Evolutionary conservation across 768 basidiomycete species (phyloP), one percentile per base, ranked within the genome.

Genomic region (Pilatotrama ljubarskyi): DNA sequence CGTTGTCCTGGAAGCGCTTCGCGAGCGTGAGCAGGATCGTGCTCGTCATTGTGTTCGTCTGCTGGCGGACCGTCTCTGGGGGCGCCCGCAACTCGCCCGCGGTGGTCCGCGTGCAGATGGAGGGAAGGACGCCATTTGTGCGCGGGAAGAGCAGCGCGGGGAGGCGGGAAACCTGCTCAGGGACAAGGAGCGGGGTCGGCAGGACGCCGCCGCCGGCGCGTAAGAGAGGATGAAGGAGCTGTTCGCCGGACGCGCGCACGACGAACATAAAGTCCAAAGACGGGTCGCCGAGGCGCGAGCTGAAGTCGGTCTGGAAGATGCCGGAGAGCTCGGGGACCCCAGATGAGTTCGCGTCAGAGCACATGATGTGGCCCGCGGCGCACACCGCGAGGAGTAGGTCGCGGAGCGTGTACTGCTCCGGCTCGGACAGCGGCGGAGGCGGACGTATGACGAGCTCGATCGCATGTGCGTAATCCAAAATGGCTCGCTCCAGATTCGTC

Each of bases 21-120:
- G 81, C 80, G 15, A 82, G 73, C 36, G 76, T 76, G 52, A 82
- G 72, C 32, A 81, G 65, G 20, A 80, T 68, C 37, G 76, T 75
- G 44, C 76, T 74, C 48, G 76, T 74, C 58, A 74, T 76, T 64
- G 65, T 64, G 40, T 72, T 67, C 32, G 73, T 68, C 55, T 72
- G 58, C 53, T 69, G 60, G 35, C 64, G 60, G 5, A 68, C n/a
- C 49, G 51, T 42, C 53, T 71, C 68, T 51, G 62, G 54, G n/a
- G 62, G 63, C 53, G 52, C 63, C 36, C 59, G 22, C 36, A 59
- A 35, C 37, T 24, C 41, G 15, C 52, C 47, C 24, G 43, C 47
- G 15, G 59, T 11, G 37, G 58, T n/a, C 29, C 57, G 68, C 6
- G 64, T 59, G 62, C 69, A 72, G 24, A 79, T 65, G 0, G 70